Base-by-base conservation (phyloP, 805 yeast genomes). In the Middelhovenomyces tepae region DNA sequence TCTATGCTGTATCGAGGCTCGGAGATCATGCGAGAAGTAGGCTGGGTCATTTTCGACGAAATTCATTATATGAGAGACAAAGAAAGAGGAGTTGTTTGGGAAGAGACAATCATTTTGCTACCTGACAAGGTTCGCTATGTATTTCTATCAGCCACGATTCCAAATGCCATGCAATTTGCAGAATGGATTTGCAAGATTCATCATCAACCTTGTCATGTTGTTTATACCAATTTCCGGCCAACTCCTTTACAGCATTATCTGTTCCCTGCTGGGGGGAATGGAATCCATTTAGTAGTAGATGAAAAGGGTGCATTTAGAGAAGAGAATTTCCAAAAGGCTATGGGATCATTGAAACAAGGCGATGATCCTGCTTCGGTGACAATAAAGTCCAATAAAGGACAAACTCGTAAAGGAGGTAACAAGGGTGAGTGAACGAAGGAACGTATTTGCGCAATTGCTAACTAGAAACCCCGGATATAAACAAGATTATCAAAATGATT, bases 1-100 rank as follows among this genome's bases (percentile, higher is more conserved):
- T 79, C 94, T 38, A 91, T 91, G 99, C 69, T 91, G 27, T 91
- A 91, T 56, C 71, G 97, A 56, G 99, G 99, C 42, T 84, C 96
- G 9, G 98, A 91, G 56, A 78, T 93, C 29, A 87, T 91, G 89
- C 73, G 99, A 58, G 99, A 91, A 66, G 97, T 91, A 26, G 95
- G 95, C 0, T 91, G 95, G 95, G 98, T 91, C 32, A 77, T 91
- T 24, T 91, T 91, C 45, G 99, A 91, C 59, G 99, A 91, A 57
- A 95, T 91, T 28, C 99, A 91, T 62, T 91, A 91, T 60, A 91
- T 91, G 93, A 78, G 96, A 62, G 99, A 91, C 57, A 80, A 85
- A 48, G 91, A 86, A 46, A 76, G 99, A 62, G 99, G 99, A 57
- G 99, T 91, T 34, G 98, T 91, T 22, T 91, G 99, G 99, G 99